These are phyloP conservation scores for Diplodia corticola DNA, from an alignment of 2,329 filamentous ascomycete species.

Conservation along the genomic window DNA sequence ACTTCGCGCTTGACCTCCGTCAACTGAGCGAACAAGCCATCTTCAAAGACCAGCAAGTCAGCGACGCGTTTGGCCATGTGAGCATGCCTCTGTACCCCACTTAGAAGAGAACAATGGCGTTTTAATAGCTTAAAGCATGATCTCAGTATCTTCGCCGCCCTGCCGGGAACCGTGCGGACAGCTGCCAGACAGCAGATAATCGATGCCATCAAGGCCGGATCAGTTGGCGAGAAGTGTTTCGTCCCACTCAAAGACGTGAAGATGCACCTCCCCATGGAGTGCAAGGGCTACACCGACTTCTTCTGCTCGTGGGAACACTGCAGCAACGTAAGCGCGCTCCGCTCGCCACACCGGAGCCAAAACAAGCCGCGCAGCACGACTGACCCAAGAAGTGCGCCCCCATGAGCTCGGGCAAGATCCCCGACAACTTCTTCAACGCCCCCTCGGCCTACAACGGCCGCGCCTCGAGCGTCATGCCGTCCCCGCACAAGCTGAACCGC, in stretches of 20 bases:
- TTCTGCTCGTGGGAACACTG: conserved; percentile 56
- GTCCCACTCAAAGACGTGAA: conserved; percentile 44
- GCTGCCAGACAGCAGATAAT: conserved; percentile 43
- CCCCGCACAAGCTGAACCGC: conserved; percentile 41
- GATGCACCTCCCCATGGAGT: conserved; percentile 57
- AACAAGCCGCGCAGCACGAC: neutral
- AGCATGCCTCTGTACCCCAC: neutral
- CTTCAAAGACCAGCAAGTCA: neutral
- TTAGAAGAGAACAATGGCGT: neutral
- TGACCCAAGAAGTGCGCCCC: neutral
- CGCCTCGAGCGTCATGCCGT: conserved; percentile 54
- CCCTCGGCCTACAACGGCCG: conserved; percentile 58
- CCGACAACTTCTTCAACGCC: conserved; percentile 32
- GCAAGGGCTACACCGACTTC: conserved; percentile 61
- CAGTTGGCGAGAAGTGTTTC: conserved; percentile 25
- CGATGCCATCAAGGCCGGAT: conserved; percentile 33
- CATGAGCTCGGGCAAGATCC: conserved; percentile 1
- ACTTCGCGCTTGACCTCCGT: conserved; percentile 3
- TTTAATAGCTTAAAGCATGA: neutral
- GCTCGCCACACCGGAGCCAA: neutral
- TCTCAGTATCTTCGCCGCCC: conserved; percentile 54
- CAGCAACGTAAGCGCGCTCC: conserved; percentile 47
- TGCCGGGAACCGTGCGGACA: conserved; percentile 42
- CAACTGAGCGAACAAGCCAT: neutral
- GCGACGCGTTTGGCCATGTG: neutral